Evolutionary conservation across 1,284 basidiomycete species (phyloP), one percentile per base, ranked within the genome.

Genomic region (Heterobasidion occidentale): DNA sequence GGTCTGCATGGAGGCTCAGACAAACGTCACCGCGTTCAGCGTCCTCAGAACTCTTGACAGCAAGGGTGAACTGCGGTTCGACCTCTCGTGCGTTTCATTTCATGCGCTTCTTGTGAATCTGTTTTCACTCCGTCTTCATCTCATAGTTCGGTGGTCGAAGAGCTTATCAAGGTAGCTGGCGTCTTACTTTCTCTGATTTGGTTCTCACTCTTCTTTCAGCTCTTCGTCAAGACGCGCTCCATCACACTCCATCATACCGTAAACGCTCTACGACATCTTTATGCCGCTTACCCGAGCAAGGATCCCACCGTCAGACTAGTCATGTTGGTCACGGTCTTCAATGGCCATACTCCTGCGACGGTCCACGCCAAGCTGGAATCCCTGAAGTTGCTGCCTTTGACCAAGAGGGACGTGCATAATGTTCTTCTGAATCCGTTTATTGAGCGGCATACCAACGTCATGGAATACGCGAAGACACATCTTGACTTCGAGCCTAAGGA

Each of bases 1-100:
- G 67, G 78, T 88, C 34, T 88, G 86, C 64, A 86, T 90, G 83
- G 88, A 90, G 67, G 79, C 82, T 17, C 83, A 83, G 68, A 68
- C 73, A 12, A 90, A 90, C 58, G 81, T 84, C 55, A 70, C 77
- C 7, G 86, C 80, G 12, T 90, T 88, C 67, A 68, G 69, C 38
- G 87, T 85, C 36, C 70, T 90, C 54, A 86, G 85, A 67, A 71
- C 72, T 56, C 72, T 90, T 46, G 79, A 88, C 67, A 78, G 79
- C 59, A 73, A 78, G 35, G 80, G 82, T 6, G 72, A 79, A 55
- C 74, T 90, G 17, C 75, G 77, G 14, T 90, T 88, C 64, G 76
- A 80, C 58, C 71, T 85, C 36, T 63, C 72, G 83, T 84, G 63
- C 55, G 73, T 69, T 52, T 27, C 46, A 54, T 51, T 27, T 12